phyloP scores from a whole-genome alignment of 2,329 filamentous ascomycete genomes.

The Aspergillus felis region DNA sequence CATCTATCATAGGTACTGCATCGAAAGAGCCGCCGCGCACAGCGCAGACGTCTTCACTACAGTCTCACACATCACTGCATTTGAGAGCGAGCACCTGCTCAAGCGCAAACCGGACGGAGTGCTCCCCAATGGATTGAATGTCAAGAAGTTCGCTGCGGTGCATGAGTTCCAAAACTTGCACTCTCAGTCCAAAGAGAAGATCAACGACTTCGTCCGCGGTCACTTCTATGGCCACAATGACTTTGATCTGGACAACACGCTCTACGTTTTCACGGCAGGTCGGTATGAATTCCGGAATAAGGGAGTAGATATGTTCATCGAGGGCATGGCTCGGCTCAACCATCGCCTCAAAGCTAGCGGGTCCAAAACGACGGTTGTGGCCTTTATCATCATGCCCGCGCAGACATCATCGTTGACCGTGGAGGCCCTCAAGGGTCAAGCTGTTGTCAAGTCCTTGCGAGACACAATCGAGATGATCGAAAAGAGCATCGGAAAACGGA shows the following conservation, averaged over 20 bases:
- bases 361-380: constrained; percentile 90
- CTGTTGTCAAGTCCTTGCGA: constrained; percentile 91
- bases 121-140: constrained; percentile 92
- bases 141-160: constrained; percentile 96
- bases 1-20: constrained; percentile 98
- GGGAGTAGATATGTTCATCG: constrained; percentile 99
- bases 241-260: constrained; percentile 91
- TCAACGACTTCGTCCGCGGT: constrained; percentile 94
- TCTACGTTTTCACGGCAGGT: constrained; percentile 96
- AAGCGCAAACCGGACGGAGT: constrained; percentile 98
- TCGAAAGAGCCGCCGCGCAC: constrained; percentile 90
- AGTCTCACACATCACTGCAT: constrained; percentile 96
- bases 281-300: constrained; percentile 98
- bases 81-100: constrained; percentile 93
- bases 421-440: constrained; percentile 92
- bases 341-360: constrained; percentile 80
- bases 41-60: constrained; percentile 96
- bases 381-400: constrained; percentile 98
- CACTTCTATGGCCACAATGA: constrained; percentile 99
- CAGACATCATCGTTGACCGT: constrained; percentile 94
- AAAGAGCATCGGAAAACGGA: constrained; percentile 82
- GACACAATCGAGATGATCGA: constrained; percentile 94
- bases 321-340: constrained; percentile 90
- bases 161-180: constrained; percentile 99
- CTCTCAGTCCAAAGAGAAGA: constrained; percentile 94